Evolutionary conservation across 2,329 filamentous ascomycete species (phyloP), one percentile per base, ranked within the genome.

Genomic region (Fusarium setosum): DNA sequence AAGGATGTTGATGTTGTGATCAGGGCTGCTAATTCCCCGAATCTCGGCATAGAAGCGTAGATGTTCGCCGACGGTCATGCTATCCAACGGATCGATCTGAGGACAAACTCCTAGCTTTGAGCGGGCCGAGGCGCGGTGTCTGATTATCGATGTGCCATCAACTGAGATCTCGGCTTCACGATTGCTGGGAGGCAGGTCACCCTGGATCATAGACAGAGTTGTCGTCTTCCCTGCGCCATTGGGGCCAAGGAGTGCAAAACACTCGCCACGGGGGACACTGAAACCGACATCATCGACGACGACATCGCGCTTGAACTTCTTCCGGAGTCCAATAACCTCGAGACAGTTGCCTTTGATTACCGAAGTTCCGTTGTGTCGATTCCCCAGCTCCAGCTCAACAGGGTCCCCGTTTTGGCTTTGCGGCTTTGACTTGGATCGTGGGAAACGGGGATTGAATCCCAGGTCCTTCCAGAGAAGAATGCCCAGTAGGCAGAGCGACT

Each of bases 61-160:
- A 66, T 94, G 91, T 72, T 94, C 90, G 2, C 84, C 78, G 0
- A 92, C 90, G 0, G 90, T 92, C 85, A 94, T 90, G 35, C 88
- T 83, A 73, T 94, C 92, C 76, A 93, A 89, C 4, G 91, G 91
- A 70, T 90, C 87, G 61, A 88, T 88, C 72, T 90, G 91, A 1
- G 92, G 91, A 69, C 91, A 94, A 0, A 94, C 80, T 37, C 91
- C 91, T 1, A 94, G 84, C 62, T 89, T 85, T 4, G 83, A 80
- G 47, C 90, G 83, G 6, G 90, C 90, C 4, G 83, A 80, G 4
- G 88, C 86, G n/a, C 87, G 85, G 65, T 90, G 85, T 50, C 82
- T 83, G 24, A 86, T 84, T 48, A 93, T 87, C 17, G 89, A 89
- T 15, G 87, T 82, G 49, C 88, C 84, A 64, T 92, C 88, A 35